A percentile compares a stretch with the other conserved stretches of the same genome.
These are phyloP conservation scores for Lactifluus rugatus DNA, from an alignment of 768 basidiomycete species.

Conservation along the genomic window DNA sequence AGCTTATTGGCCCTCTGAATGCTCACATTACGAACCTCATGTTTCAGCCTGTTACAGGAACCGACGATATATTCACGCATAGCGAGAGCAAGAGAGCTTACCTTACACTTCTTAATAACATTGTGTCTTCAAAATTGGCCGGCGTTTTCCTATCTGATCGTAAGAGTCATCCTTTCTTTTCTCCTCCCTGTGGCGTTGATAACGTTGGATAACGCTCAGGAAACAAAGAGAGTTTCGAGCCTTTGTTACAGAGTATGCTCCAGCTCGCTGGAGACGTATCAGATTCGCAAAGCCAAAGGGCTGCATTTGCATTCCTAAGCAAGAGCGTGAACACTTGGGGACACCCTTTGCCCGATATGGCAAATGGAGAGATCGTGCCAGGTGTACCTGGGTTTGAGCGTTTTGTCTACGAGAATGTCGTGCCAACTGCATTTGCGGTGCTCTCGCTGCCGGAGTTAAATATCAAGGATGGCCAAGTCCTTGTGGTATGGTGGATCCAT, in stretches of 20 bases:
- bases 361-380: slow-evolving; percentile 17
- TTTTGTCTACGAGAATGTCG: slow-evolving; percentile 79
- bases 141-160: slow-evolving; percentile 82
- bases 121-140: slow-evolving; percentile 75
- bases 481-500: slow-evolving; percentile 47
- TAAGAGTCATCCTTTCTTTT: slow-evolving; percentile 31
- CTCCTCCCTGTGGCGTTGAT: neutral
- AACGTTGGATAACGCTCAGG: slow-evolving; percentile 33
- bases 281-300: slow-evolving; percentile 67
- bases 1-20: slow-evolving; percentile 80
- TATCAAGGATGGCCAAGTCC: slow-evolving; percentile 78
- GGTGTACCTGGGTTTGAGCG: slow-evolving; percentile 82
- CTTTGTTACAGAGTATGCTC: slow-evolving; percentile 65
- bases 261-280: slow-evolving; percentile 63
- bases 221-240: slow-evolving; percentile 61
- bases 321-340: slow-evolving; percentile 63
- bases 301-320: slow-evolving; percentile 71
- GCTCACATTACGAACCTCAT: slow-evolving; percentile 71
- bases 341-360: slow-evolving; percentile 33
- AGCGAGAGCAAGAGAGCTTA: slow-evolving; percentile 83
- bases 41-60: slow-evolving; percentile 72
- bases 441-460: slow-evolving; percentile 75
- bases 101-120: slow-evolving; percentile 66
- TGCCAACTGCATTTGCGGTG: slow-evolving; percentile 76
- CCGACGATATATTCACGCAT: slow-evolving; percentile 76